These are phyloP conservation scores for Melampsora medusae DNA, from an alignment of 1,284 basidiomycete species.

Conservation along the genomic window DNA sequence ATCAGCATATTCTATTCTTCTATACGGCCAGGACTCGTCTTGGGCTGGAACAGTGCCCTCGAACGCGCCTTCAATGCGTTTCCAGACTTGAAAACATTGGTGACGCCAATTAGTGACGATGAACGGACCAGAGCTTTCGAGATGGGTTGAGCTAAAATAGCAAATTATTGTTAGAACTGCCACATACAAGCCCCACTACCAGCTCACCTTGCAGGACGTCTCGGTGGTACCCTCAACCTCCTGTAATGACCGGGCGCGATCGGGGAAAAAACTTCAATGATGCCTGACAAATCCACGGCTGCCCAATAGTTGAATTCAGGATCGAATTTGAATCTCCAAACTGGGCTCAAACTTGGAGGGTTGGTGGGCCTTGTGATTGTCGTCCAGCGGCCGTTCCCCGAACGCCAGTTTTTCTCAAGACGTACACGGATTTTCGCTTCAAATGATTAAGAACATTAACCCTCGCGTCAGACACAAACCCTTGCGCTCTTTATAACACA, in stretches of 20 bases:
- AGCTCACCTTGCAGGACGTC: not conserved
- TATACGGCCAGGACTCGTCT: no score
- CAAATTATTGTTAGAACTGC: not conserved
- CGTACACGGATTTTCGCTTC: not conserved
- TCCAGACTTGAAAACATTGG: not conserved
- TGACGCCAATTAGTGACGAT: not conserved
- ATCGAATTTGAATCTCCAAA: not conserved
- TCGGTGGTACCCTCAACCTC: not conserved
- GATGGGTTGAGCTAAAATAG: not conserved
- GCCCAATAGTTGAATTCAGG: not conserved
- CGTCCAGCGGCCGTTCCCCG: not conserved
- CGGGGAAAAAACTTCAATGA: not conserved
- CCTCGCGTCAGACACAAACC: not conserved
- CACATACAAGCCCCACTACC: not conserved
- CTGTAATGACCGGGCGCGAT: not conserved
- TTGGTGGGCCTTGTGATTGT: not conserved
- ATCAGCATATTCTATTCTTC: not conserved
- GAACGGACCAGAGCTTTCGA: constrained; percentile 4
- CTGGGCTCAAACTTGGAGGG: no score
- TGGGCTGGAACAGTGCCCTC: not conserved
- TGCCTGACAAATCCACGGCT: not conserved
- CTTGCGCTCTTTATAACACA: not conserved
- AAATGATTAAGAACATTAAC: not conserved
- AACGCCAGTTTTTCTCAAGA: not conserved
- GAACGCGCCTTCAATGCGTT: not conserved